Percentiles rank a stretch among this genome's conserved stretches.
These are phyloP conservation scores for Boletus tylopilopsis DNA, from an alignment of 768 basidiomycete genomes.

Conservation along the genomic window DNA sequence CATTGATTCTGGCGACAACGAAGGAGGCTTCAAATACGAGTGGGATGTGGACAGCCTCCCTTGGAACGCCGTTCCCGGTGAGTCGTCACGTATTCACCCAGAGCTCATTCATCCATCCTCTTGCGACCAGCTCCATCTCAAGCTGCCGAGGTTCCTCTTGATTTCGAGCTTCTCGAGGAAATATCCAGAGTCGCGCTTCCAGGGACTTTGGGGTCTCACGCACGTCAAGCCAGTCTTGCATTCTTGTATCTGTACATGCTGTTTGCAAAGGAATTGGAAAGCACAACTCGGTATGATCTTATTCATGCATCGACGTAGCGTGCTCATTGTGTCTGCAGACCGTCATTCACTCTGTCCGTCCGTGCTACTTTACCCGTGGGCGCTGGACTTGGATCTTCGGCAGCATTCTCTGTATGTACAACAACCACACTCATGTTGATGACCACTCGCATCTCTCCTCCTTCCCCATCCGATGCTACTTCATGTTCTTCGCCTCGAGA, in stretches of 20 bases:
- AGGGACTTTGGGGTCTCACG: conserved; percentile 28
- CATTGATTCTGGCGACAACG: conserved; percentile 40
- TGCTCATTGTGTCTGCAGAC: conserved; percentile 39
- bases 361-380: conserved; percentile 91
- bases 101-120: not conserved
- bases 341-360: conserved; percentile 72
- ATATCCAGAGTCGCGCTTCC: conserved; percentile 47
- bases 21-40: conserved; percentile 59
- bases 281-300: conserved; percentile 50
- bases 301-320: conserved; percentile 14
- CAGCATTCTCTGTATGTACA: conserved; percentile 88
- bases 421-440: conserved; percentile 77
- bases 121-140: conserved; percentile 12
- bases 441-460: conserved; percentile 61
- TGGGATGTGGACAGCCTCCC: conserved; percentile 80
- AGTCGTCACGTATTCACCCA: not conserved
- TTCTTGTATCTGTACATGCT: conserved; percentile 95
- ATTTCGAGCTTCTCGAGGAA: conserved; percentile 69
- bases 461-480: conserved; percentile 30
- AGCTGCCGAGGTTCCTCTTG: conserved; percentile 43
- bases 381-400: conserved; percentile 95
- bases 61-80: conserved; percentile 65
- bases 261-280: conserved; percentile 42
- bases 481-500: conserved; percentile 30
- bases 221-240: conserved; percentile 54